These are phyloP conservation scores for Jamesozyma hellenica DNA, from an alignment of 805 yeast species.

Conservation along the genomic window DNA sequence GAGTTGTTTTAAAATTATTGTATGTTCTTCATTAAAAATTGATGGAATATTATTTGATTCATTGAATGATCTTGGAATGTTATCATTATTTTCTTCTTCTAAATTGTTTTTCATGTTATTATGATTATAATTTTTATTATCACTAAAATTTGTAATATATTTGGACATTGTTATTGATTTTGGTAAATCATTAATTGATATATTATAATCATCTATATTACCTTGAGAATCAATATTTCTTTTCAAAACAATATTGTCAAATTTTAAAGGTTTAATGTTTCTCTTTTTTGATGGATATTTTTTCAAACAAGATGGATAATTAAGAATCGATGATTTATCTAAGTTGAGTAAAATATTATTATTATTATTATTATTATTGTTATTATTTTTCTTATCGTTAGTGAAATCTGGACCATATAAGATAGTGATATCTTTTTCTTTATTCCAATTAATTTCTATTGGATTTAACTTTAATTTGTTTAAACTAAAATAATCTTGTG, in stretches of 20 bases:
- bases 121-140: not conserved
- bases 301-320: not conserved
- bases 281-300: not conserved
- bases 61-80: not conserved
- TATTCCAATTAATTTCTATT: slow-evolving; percentile 81
- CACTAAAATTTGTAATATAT: not conserved
- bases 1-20: not conserved
- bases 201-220: slow-evolving; percentile 9
- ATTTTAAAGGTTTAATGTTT: slow-evolving; percentile 7
- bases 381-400: not conserved
- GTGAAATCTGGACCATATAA: slow-evolving; percentile 66
- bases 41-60: not conserved
- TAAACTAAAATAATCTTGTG: slow-evolving; percentile 57
- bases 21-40: not conserved
- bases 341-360: not conserved
- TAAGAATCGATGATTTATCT: not conserved
- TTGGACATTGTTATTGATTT: not conserved
- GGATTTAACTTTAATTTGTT: slow-evolving; percentile 60
- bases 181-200: slow-evolving; percentile 12
- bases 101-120: not conserved
- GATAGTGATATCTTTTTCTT: slow-evolving; percentile 91
- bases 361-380: not conserved
- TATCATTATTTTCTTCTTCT: not conserved
- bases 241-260: slow-evolving; percentile 14
- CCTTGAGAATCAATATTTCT: slow-evolving; percentile 19